These are phyloP conservation scores for Colletotrichum camelliae DNA, from an alignment of 2,329 filamentous ascomycete species.

Conservation along the genomic window DNA sequence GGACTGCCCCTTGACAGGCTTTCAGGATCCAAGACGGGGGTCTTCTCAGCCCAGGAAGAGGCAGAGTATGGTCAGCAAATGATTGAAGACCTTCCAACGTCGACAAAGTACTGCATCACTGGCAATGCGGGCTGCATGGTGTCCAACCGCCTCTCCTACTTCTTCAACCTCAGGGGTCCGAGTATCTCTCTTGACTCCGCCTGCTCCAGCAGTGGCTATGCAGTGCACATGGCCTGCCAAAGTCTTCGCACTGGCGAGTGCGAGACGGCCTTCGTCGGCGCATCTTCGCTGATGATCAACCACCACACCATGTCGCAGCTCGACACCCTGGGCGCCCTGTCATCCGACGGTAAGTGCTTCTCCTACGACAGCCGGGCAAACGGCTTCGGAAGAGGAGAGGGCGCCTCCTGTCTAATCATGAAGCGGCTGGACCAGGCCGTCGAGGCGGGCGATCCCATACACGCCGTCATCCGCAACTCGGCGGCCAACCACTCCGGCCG, in stretches of 20 bases:
- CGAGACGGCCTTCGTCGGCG: not conserved
- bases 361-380: not conserved
- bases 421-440: not conserved
- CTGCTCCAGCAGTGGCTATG: not conserved
- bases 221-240: not conserved
- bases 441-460: not conserved
- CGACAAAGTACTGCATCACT: not conserved
- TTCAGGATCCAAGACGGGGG: not conserved
- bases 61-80: not conserved
- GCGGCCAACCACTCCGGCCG: not conserved
- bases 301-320: not conserved
- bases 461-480: not conserved
- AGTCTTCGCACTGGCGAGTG: not conserved
- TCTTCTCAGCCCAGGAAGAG: not conserved
- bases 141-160: not conserved
- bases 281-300: not conserved
- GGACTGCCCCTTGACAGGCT: not conserved
- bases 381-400: not conserved
- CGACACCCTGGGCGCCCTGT: not conserved
- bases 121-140: not conserved
- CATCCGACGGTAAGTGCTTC: not conserved
- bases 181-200: not conserved
- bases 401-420: not conserved
- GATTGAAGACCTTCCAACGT: not conserved
- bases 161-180: not conserved